Evolutionary conservation across 768 basidiomycete species (phyloP).

Genomic region (Mycena floridula): DNA sequence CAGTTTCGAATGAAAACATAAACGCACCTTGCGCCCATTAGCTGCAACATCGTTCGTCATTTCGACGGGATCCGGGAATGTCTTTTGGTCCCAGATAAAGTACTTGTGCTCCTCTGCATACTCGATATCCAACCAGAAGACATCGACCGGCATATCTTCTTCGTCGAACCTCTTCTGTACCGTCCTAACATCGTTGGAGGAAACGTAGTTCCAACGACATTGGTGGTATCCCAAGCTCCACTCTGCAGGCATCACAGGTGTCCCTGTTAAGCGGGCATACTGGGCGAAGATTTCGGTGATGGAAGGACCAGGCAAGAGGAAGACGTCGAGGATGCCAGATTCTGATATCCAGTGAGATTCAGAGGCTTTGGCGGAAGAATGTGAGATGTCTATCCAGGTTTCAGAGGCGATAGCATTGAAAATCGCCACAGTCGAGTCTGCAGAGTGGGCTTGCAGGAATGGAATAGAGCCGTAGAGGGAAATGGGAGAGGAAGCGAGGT

Average conservation of each 20-base stretch:
- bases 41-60: conserved; percentile 91
- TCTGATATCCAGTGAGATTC: conserved; percentile 98
- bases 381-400: conserved; percentile 90
- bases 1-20: conserved; percentile 3
- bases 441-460: conserved; percentile 88
- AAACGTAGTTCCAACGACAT: conserved; percentile 97
- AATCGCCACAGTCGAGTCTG: conserved; percentile 82
- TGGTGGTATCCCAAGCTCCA: conserved; percentile 96
- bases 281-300: conserved; percentile 79
- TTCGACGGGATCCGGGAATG: conserved; percentile 89
- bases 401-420: conserved; percentile 88
- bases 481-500: conserved; percentile 71
- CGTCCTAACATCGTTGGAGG: conserved; percentile 77
- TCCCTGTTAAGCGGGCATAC: conserved; percentile 81
- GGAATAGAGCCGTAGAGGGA: conserved; percentile 91
- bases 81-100: conserved; percentile 92
- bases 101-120: conserved; percentile 93
- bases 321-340: conserved; percentile 91
- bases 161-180: conserved; percentile 90
- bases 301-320: conserved; percentile 89
- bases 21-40: conserved; percentile 72
- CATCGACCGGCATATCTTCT: conserved; percentile 91
- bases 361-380: conserved; percentile 59
- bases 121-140: conserved; percentile 97
- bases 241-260: conserved; percentile 80